A percentile compares a stretch with the other conserved stretches of the same genome.
Conservation (phyloP, 345 rosid species). For the Mangifera indica region DNA sequence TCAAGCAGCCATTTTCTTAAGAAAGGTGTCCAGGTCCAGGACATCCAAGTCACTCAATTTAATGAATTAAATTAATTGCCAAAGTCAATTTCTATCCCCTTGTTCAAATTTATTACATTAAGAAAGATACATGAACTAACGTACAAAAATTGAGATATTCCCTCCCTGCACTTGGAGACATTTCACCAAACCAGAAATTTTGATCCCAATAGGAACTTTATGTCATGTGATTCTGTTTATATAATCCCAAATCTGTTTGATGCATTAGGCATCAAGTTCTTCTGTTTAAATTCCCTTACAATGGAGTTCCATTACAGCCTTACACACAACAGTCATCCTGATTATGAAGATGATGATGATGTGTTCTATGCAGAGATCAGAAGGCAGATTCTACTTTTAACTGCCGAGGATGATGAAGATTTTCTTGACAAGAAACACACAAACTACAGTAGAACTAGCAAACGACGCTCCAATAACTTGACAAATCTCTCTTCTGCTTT, state of each 20-base stretch:
- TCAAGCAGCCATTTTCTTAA: too few relatives aligned
- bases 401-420: slow-evolving; percentile 40
- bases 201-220: slow-evolving; percentile 30
- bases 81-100: slow-evolving; percentile 6
- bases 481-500: slow-evolving; percentile 13
- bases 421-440: neutral
- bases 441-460: neutral
- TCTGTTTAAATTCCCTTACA: neutral
- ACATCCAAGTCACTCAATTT: neutral
- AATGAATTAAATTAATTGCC: neutral
- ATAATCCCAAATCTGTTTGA: neutral
- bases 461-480: neutral
- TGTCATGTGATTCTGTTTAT: neutral
- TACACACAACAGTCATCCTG: slow-evolving; percentile 1
- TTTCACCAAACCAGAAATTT: slow-evolving; percentile 15
- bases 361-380: slow-evolving; percentile 34
- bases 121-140: slow-evolving; percentile 20
- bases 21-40: too few relatives aligned
- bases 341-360: slow-evolving; percentile 34
- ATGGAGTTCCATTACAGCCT: slow-evolving; percentile 12
- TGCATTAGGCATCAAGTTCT: neutral
- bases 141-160: slow-evolving; percentile 35
- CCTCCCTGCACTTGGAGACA: slow-evolving; percentile 24
- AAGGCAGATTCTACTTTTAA: slow-evolving; percentile 45
- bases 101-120: slow-evolving; percentile 7